phyloP scores from a whole-genome alignment of 2,329 filamentous ascomycete genomes.

The Microsporum canis region DNA sequence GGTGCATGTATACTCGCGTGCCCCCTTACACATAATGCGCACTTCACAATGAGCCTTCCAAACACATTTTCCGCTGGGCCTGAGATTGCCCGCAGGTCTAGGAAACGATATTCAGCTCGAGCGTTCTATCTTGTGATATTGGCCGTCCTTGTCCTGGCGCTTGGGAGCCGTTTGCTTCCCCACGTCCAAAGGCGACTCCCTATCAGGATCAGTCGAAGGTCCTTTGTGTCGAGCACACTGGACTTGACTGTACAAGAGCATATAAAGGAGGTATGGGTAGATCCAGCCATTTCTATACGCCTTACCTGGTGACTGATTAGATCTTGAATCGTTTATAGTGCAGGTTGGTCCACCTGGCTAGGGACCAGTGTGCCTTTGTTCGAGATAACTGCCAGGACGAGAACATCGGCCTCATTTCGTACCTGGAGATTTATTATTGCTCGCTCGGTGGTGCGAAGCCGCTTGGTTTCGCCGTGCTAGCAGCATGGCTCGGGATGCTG shows the following conservation, averaged over 20 bases:
- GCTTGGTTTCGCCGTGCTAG: slow-evolving; percentile 65
- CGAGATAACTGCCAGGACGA: slow-evolving; percentile 72
- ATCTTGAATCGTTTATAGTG: slow-evolving; percentile 43
- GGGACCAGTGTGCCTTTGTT: slow-evolving; percentile 80
- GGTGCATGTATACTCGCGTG: background rate
- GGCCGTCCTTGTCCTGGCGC: slow-evolving; percentile 25
- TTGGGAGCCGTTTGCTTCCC: slow-evolving; percentile 21
- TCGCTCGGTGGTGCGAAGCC: slow-evolving; percentile 55
- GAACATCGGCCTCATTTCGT: slow-evolving; percentile 79
- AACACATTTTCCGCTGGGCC: slow-evolving; percentile 1
- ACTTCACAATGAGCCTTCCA: slow-evolving; percentile 11
- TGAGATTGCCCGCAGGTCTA: slow-evolving; percentile 11
- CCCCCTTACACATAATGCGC: background rate
- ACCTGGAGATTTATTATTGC: slow-evolving; percentile 88
- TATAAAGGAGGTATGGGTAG: background rate
- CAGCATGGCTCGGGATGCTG: slow-evolving; percentile 73
- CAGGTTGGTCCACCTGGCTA: slow-evolving; percentile 61
- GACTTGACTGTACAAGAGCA: background rate
- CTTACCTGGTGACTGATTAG: background rate
- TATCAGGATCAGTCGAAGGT: background rate
- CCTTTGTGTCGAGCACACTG: background rate
- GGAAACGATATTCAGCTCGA: slow-evolving; percentile 31
- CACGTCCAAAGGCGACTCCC: background rate
- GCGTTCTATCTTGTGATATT: slow-evolving; percentile 39
- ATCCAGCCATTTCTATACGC: background rate